Evolutionary conservation across 1,139 yeast genomes (phyloP), one percentile per base, ranked within the genome.

Genomic region (Blastobotrys elegans): DNA sequence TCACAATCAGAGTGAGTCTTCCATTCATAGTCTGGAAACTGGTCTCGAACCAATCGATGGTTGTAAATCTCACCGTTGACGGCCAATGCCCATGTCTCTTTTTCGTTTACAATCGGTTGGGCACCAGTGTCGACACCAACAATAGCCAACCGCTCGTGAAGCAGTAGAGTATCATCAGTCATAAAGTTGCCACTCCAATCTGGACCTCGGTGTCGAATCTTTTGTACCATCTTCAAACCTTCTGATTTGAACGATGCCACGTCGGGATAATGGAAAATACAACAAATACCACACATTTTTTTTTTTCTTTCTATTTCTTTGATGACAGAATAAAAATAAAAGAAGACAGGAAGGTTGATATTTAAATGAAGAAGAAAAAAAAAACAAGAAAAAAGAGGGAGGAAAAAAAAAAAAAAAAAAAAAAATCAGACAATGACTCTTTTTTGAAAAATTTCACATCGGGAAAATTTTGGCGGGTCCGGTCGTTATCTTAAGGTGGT

Each of bases 11-110:
- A 81, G 59, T 88, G 77, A 39, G 97, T 87, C 71, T 86, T 80
- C 80, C 77, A 92, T 51, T 75, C 70, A 70, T 92, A 92, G 49
- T 79, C 84, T 40, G 62, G 52, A 64, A 84, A 79, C 70, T 85
- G 78, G 48, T 79, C 80, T 75, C 98, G 83, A 63, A 92, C 68
- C 60, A 84, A 75, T 69, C 90, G 88, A 72, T 92, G 98, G 82
- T 92, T 92, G 74, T 92, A 92, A 64, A 92, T 92, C 72, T 92
- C 99, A 60, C 97, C 99, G 74, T 92, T 92, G 67, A 92, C 98
- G 52, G 95, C 81, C 57, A 92, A 74, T 31, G 81, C 71, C 66
- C 77, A 79, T 63, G 82, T 73, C 50, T 77, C 94, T 60, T 89
- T 96, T 48, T 76, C 74, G 53, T 89, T 84, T 56, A 83, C 77